Evolutionary conservation across 1,284 basidiomycete genomes (phyloP).

Genomic region (Phenoliferia sp.): DNA sequence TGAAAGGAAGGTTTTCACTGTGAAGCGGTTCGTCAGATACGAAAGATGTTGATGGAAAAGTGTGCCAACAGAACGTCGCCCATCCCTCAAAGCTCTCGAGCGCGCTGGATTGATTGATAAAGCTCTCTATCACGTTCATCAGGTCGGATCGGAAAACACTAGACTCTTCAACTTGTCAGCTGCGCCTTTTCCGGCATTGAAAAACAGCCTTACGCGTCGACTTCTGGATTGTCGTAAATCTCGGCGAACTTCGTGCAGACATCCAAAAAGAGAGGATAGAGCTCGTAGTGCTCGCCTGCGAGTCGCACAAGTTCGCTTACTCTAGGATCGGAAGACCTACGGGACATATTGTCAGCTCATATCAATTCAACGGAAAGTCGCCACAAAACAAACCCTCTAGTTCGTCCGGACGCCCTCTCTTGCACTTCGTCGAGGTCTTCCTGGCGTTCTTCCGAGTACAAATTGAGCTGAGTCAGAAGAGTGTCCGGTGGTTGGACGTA

Average conservation of each 20-base stretch:
- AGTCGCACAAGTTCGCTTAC: conserved; percentile 27
- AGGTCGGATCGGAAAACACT: conserved; percentile 51
- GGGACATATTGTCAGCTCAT: not conserved
- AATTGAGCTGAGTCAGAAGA: conserved; percentile 66
- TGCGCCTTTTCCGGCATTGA: not conserved
- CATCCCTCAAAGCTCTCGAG: conserved; percentile 63
- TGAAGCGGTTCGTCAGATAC: not conserved
- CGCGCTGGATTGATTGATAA: conserved; percentile 60
- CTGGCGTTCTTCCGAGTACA: conserved; percentile 80
- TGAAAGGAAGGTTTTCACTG: too few species aligned
- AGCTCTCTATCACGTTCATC: conserved; percentile 59
- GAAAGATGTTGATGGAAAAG: not conserved
- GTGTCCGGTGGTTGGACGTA: conserved; percentile 70
- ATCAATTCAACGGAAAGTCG: not conserved
- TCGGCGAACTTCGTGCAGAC: conserved; percentile 52
- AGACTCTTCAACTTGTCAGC: too few species aligned
- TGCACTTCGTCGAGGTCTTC: conserved; percentile 65
- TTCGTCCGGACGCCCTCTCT: conserved; percentile 20
- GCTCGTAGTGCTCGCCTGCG: conserved; percentile 36
- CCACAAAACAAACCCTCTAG: not conserved
- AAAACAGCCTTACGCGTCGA: conserved; percentile 62
- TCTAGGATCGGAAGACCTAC: not conserved
- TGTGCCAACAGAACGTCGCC: conserved; percentile 34
- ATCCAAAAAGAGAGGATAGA: conserved; percentile 39
- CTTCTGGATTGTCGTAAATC: conserved; percentile 55